A percentile compares a stretch with the other conserved stretches of the same genome.
phyloP scores from a whole-genome alignment of 306 rosid genomes.

The Lupinus albus region DNA sequence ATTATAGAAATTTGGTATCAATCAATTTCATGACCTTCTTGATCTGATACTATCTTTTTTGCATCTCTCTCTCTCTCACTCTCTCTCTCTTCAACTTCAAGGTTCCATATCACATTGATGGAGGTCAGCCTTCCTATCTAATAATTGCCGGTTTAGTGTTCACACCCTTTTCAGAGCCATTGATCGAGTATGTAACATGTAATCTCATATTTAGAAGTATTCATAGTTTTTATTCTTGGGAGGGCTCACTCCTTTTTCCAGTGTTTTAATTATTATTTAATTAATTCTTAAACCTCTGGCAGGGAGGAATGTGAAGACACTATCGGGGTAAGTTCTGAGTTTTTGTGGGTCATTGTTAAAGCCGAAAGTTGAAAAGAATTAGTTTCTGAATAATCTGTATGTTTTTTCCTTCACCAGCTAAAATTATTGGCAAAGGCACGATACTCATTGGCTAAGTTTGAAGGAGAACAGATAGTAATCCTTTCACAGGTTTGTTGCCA shows the following conservation, averaged over 20 bases:
- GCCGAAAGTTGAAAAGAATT: conserved; percentile 20
- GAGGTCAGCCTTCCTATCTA: conserved; percentile 89
- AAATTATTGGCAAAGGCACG: conserved; percentile 88
- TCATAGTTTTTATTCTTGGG: neutral
- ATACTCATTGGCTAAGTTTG: conserved; percentile 80
- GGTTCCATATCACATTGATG: conserved; percentile 91
- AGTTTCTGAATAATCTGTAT: conserved; percentile 31
- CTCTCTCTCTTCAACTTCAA: conserved; percentile 50
- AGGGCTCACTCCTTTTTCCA: conserved; percentile 14
- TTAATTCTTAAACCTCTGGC: conserved; percentile 44
- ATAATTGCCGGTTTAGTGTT: conserved; percentile 96
- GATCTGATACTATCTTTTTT: conserved; percentile 42
- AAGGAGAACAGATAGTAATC: conserved; percentile 91
- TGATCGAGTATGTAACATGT: conserved; percentile 75
- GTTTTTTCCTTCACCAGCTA: conserved; percentile 55
- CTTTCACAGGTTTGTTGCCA: conserved; percentile 80
- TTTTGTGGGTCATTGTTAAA: conserved; percentile 17
- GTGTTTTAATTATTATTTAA: conserved; percentile 13
- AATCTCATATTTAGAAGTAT: conserved; percentile 26
- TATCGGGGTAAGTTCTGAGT: conserved; percentile 71
- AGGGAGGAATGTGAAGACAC: conserved; percentile 94
- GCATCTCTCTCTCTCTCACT: too few relatives aligned
- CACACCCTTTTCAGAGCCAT: conserved; percentile 94
- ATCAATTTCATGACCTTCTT: conserved; percentile 34
- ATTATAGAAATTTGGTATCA: conserved; percentile 32